Evolutionary conservation across 2,329 filamentous ascomycete genomes (phyloP), one percentile per base, ranked within the genome.

Genomic region (Dothiorella sarmentorum): DNA sequence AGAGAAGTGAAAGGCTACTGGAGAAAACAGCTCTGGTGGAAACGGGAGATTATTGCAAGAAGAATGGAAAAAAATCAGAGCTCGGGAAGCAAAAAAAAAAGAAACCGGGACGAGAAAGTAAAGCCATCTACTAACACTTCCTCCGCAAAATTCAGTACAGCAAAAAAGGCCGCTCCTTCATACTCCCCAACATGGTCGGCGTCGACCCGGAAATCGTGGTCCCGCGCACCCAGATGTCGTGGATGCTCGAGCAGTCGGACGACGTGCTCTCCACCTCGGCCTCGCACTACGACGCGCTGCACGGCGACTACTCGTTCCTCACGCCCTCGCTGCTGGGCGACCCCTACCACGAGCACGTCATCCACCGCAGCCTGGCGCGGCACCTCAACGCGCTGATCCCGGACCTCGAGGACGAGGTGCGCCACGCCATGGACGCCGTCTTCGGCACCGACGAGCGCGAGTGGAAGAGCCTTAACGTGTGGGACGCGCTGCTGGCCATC

Each of bases 191-290:
- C 15, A 64, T 63, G 11, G 63, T 69, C 2, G 67, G 68, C 13
- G 61, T 63, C 51, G 29, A 49, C 15, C 61, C 67, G 2, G 69
- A 71, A 60, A 58, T 75, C 33, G 61, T 76, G 4, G 59, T 76
- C 5, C 73, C 74, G 10, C 61, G 52, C 6, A 67, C 66, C 3
- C 67, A 74, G 42, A 64, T 75, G 55, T 40, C 56, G 15, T 78
- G 76, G 76, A 68, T 79, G 44, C 63, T 77, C 17, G 72, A 75
- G 27, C 71, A 77, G 56, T 73, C 77, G 2, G 76, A 78, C 52
- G 59, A 64, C 27, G 64, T 76, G n/a, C 64, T 76, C 10, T 75
- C 69, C 55, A 67, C 68, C 2, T 63, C 63, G 10, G 72, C 66
- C 11, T 68, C 71, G 11, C 74, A 77, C 58, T 71, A 71, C 56